These are phyloP conservation scores for Phaeosphaeria sp. DNA, from an alignment of 2,329 filamentous ascomycete genomes.

Conservation along the genomic window DNA sequence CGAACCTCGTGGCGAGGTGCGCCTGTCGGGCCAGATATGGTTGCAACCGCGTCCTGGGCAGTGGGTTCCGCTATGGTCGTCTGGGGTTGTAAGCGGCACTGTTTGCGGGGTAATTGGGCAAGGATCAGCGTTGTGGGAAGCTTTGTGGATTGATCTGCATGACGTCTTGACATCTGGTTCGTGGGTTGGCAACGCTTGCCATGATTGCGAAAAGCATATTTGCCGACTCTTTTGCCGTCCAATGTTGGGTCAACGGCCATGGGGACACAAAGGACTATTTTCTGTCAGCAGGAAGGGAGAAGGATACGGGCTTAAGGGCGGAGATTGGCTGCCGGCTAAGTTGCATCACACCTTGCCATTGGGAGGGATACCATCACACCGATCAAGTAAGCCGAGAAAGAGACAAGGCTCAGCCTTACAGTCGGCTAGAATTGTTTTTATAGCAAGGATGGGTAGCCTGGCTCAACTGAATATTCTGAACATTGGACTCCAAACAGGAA, in stretches of 20 bases:
- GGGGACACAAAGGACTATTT: neutral
- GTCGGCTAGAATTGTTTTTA: neutral
- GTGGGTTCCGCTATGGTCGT: slow-evolving; percentile 11
- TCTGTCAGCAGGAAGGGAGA: neutral
- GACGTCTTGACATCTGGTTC: slow-evolving; percentile 3
- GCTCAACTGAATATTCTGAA: too few species aligned
- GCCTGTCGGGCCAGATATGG: slow-evolving; percentile 9
- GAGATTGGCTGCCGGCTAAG: neutral
- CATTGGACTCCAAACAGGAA: neutral
- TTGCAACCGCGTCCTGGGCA: slow-evolving; percentile 5
- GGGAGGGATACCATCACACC: neutral
- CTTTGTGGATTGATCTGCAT: slow-evolving; percentile 4
- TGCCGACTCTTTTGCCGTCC: slow-evolving; percentile 1
- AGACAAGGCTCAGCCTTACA: neutral
- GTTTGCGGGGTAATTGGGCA: slow-evolving; percentile 27
- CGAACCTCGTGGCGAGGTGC: slow-evolving; percentile 13
- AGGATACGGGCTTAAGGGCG: neutral
- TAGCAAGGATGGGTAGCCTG: neutral
- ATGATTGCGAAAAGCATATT: neutral
- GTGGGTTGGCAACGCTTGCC: neutral
- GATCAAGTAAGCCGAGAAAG: neutral
- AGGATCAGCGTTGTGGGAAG: slow-evolving; percentile 11
- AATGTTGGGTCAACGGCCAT: neutral
- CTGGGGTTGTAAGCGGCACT: slow-evolving; percentile 20
- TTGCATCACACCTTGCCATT: neutral